Evolutionary conservation across 2,329 filamentous ascomycete species (phyloP), one percentile per base, ranked within the genome.

Genomic region (Sporothrix mexicana): DNA sequence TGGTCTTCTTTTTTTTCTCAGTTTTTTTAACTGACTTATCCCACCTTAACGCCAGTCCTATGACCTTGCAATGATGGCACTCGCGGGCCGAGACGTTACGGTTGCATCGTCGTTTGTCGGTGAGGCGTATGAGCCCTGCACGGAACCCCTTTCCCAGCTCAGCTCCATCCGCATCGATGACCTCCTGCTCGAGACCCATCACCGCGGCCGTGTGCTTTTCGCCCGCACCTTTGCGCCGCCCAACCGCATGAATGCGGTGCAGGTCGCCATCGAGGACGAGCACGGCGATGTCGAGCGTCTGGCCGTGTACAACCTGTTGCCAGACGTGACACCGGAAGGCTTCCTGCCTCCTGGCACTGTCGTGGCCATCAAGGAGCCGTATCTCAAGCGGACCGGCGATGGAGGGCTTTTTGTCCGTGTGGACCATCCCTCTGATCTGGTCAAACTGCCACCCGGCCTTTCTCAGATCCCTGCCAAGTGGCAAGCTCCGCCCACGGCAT

Each of bases 211-310:
- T 36, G 66, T 73, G 2, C 55, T 77, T 15, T 5, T 76, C 3
- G 47, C 74, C 3, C 71, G 66, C 25, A 53, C 74, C 0, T 72
- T 74, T 23, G 25, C 45, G 2, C 64, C 59, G 10, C 76, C 76
- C 0, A 64, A 51, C 17, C n/a, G 30, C 5, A 47, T 68, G 59
- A 59, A 12, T 3, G 68, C 75, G 3, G 70, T 74, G 23, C 61
- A 72, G 62, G 74, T 15, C 69, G 74, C 95, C 92, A 77, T 96
- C 92, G 8, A 96, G 84, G 49, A 95, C 90, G 2, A 94, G 84
- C 55, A 93, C 90, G 2, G 92, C 90, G 57, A 95, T 86, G n/a
- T 93, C 87, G 79, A 95, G 92, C 45, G 92, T 87, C 79, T 96
- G 91, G 1, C 93, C 92, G n/a, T 93, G 92, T 72, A 69, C 70